Base-by-base conservation (phyloP, 2,329 filamentous ascomycete species). In the Drechslerella stenobrocha region DNA sequence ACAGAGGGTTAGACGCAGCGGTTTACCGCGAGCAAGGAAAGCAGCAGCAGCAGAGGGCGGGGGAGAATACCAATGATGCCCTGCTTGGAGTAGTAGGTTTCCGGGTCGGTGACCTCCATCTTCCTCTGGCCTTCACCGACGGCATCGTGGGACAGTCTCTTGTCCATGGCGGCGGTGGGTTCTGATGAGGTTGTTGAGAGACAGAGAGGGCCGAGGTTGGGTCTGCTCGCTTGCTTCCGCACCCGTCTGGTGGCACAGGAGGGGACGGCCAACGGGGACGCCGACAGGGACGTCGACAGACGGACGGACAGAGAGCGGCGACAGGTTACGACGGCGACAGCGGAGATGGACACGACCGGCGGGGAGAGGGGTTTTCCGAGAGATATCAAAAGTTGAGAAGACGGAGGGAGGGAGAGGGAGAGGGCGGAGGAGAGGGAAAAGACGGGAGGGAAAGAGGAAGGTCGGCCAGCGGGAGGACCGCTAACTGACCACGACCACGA, bases 1-100 rank as follows among this genome's bases (percentile, higher is more conserved):
- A 47, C 63, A 55, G 58, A 45, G 20, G 24, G 26, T 52, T 26
- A 40, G 40, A 24, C 23, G 32, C 34, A 52, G 24, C 22, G 20
- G 24, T 22, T 34, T 46, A 18, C 20, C 2, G 35, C 22, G 23
- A 13, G 13, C 18, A n/a, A n/a, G n/a, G n/a, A 35, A 42, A n/a
- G n/a, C 15, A 55, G 32, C 15, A 50, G 23, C 53, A 48, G 32
- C 32, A 56, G 53, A 64, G 44, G 50, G 48, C 24, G 44, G 40
- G 13, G 57, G 74, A 52, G 55, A 83, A 73, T 77, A 90, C 87
- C 88, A 77, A 93, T 92, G 79, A 88, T 91, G 75, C 86, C 89
- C 77, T 93, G 89, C 78, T 95, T 96, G 70, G 89, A 95, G 77
- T 96, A 98, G 53, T 97, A 82, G 69, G 87, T 84, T 78, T 95